Base-by-base conservation (phyloP, 1,284 basidiomycete genomes). In the Abortiporus biennis region DNA sequence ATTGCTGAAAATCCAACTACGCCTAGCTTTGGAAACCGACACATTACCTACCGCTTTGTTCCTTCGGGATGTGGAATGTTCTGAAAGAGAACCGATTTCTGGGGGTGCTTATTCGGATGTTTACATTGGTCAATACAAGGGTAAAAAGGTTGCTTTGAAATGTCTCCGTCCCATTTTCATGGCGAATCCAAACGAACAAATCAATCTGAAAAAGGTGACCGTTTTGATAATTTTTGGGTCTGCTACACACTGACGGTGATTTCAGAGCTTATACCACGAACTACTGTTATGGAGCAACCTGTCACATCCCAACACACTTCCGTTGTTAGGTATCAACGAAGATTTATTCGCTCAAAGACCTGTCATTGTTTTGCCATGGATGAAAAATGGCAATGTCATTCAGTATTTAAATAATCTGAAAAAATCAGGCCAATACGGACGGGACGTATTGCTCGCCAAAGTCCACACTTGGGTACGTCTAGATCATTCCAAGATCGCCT, bases 211-310 rank as follows among this genome's bases (percentile, higher is more conserved):
- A n/a, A n/a, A n/a, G n/a, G n/a, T n/a, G n/a, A n/a, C n/a, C n/a
- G n/a, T n/a, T n/a, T n/a, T n/a, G n/a, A n/a, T n/a, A n/a, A n/a
- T n/a, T n/a, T n/a, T n/a, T n/a, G n/a, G n/a, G n/a, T n/a, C n/a
- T n/a, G n/a, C n/a, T n/a, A n/a, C n/a, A n/a, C n/a, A n/a, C n/a
- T n/a, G n/a, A n/a, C n/a, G n/a, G n/a, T n/a, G n/a, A n/a, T n/a
- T n/a, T 29, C 54, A 51, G 57, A 52, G 54, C 52, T 16, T 46
- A 8, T 16, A 15, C 24, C 16, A 24, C 12, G 44, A 42, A 25
- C 29, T 23, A 11, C 8, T 42, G 1, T 1, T 37, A 3, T 46
- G 44, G 44, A 42, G 35, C 5, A 21, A 37, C 19, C 25, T 41
- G 21, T 3, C n/a, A 6, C 39, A 42, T 38, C 31, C 19, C 12